Evolutionary conservation across 768 basidiomycete genomes (phyloP).

Genomic region (Lactarius deliciosus): DNA sequence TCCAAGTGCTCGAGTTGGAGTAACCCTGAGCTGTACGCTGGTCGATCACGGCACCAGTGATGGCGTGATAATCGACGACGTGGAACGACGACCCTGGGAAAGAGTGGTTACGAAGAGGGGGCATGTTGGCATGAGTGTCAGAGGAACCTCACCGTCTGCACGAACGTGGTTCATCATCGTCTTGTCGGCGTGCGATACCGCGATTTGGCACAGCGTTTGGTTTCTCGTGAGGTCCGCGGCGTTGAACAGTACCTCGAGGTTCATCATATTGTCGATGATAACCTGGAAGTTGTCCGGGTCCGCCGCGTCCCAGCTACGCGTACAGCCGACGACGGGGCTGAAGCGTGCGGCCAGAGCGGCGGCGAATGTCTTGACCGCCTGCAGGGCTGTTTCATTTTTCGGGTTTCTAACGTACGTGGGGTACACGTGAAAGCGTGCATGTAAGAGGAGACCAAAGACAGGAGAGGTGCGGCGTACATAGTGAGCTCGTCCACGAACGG

Average conservation of each 20-base stretch:
- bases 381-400: constrained; percentile 52
- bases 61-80: constrained; percentile 65
- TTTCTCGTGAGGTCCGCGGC: constrained; percentile 56
- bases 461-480: constrained; percentile 44
- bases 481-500: constrained; percentile 62
- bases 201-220: constrained; percentile 56
- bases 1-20: constrained; percentile 66
- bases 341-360: constrained; percentile 56
- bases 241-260: constrained; percentile 47
- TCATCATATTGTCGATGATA: constrained; percentile 83
- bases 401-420: constrained; percentile 48
- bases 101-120: neutral
- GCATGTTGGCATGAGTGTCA: neutral
- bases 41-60: constrained; percentile 57
- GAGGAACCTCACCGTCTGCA: constrained; percentile 48
- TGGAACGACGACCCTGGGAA: constrained; percentile 42
- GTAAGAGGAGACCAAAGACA: neutral
- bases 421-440: neutral
- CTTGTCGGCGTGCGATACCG: constrained; percentile 61
- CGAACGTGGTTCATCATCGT: constrained; percentile 69
- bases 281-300: constrained; percentile 64
- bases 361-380: constrained; percentile 58
- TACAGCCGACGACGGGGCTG: constrained; percentile 60
- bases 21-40: constrained; percentile 63
- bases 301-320: constrained; percentile 63